phyloP scores from a whole-genome alignment of 2,329 filamentous ascomycete genomes.

The Tolypocladium ophioglossoides region DNA sequence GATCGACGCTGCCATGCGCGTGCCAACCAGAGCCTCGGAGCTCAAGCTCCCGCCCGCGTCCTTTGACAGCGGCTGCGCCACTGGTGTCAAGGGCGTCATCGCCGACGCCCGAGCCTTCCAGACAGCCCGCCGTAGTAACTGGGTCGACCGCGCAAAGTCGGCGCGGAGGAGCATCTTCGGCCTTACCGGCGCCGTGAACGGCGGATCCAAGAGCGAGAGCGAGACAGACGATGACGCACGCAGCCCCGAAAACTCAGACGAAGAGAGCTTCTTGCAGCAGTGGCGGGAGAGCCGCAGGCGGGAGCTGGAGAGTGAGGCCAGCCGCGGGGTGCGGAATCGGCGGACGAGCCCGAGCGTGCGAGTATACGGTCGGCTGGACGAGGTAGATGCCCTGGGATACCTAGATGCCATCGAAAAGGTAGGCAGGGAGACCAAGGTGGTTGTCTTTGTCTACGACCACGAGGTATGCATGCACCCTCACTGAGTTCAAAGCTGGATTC shows the following conservation, averaged over 20 bases:
- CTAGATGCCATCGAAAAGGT: slow-evolving; percentile 95
- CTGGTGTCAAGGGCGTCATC: slow-evolving; percentile 79
- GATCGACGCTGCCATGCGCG: slow-evolving; percentile 56
- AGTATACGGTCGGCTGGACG: slow-evolving; percentile 68
- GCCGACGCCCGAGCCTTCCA: slow-evolving; percentile 73
- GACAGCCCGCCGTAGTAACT: slow-evolving; percentile 48
- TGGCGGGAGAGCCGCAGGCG: slow-evolving; percentile 76
- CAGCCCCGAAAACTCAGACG: slow-evolving; percentile 49
- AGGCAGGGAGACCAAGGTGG: slow-evolving; percentile 66
- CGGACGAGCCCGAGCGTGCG: slow-evolving; percentile 67
- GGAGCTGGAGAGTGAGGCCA: slow-evolving; percentile 60
- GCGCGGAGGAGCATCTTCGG: slow-evolving; percentile 47
- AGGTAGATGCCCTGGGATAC: slow-evolving; percentile 83
- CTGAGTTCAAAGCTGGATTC: background rate
- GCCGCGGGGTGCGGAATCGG: slow-evolving; percentile 45
- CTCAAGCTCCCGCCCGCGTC: slow-evolving; percentile 51
- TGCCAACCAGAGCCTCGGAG: slow-evolving; percentile 40
- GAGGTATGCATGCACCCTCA: slow-evolving; percentile 53
- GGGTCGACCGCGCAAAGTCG: slow-evolving; percentile 39
- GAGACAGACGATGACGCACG: slow-evolving; percentile 34
- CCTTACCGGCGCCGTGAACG: slow-evolving; percentile 19
- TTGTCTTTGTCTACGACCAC: slow-evolving; percentile 88
- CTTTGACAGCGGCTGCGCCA: slow-evolving; percentile 60
- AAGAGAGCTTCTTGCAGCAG: slow-evolving; percentile 70
- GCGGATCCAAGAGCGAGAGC: slow-evolving; percentile 26